A percentile compares a stretch with the other conserved stretches of the same genome.
Conservation (phyloP, 2,329 filamentous ascomycete genomes). For the Cytospora paraplurivora region DNA sequence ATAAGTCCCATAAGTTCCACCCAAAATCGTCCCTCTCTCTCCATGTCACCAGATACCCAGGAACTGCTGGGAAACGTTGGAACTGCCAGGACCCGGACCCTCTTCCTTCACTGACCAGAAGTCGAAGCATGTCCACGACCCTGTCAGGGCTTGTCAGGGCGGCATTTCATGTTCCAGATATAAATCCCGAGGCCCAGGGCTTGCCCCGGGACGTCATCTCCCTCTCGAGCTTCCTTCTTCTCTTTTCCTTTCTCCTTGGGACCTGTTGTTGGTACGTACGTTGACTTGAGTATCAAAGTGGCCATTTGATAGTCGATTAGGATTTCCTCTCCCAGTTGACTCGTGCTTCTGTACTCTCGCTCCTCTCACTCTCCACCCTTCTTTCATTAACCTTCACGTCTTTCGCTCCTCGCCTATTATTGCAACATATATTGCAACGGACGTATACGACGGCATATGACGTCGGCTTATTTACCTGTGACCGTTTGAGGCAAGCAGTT, state of each 20-base stretch:
- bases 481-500: background rate
- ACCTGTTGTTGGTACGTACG: background rate
- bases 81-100: too few relatives aligned
- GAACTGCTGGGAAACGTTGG: too few relatives aligned
- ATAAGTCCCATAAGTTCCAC: background rate
- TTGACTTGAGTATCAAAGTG: background rate
- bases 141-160: background rate
- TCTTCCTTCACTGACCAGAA: too few relatives aligned
- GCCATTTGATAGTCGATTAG: too few relatives aligned
- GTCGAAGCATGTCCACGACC: too few relatives aligned
- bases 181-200: background rate
- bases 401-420: slow-evolving; percentile 2
- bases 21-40: background rate
- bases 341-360: background rate
- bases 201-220: background rate
- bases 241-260: background rate
- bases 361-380: background rate
- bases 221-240: background rate
- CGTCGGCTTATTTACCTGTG: slow-evolving; percentile 4
- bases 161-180: background rate
- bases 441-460: background rate
- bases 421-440: background rate
- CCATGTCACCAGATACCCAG: background rate
- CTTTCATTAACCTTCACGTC: background rate
- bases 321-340: background rate